phyloP scores from a whole-genome alignment of 1,284 basidiomycete genomes.

The Irpex rosettiformis region DNA sequence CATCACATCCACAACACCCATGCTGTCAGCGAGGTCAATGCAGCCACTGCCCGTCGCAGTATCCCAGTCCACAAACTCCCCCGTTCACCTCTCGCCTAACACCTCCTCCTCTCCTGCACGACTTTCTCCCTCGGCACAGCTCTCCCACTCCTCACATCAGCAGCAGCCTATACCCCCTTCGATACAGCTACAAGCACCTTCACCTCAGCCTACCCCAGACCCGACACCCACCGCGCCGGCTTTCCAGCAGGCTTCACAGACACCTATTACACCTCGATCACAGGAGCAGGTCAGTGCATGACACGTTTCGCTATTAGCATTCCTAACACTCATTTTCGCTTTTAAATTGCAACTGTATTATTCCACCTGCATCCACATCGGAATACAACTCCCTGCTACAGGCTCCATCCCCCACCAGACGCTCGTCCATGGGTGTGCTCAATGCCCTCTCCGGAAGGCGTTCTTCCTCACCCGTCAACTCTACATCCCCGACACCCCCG shows the following conservation, averaged over 20 bases:
- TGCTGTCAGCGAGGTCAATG: slow-evolving; percentile 45
- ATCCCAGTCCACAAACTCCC: slow-evolving; percentile 23
- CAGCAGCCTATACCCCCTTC: slow-evolving; percentile 10
- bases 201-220: slow-evolving; percentile 5
- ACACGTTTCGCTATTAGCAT: background rate
- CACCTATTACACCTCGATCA: slow-evolving; percentile 1
- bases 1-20: slow-evolving; percentile 19
- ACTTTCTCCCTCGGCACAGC: slow-evolving; percentile 5
- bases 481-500: slow-evolving; percentile 11
- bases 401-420: slow-evolving; percentile 24
- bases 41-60: slow-evolving; percentile 29
- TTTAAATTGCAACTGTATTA: background rate
- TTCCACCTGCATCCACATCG: slow-evolving; percentile 3
- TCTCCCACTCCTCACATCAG: background rate
- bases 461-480: slow-evolving; percentile 24
- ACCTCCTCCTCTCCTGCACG: slow-evolving; percentile 10
- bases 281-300: slow-evolving; percentile 27
- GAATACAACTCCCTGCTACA: background rate
- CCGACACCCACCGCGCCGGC: slow-evolving; percentile 1
- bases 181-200: slow-evolving; percentile 10
- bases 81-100: slow-evolving; percentile 12
- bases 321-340: background rate
- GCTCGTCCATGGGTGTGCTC: slow-evolving; percentile 24
- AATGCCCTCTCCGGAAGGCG: slow-evolving; percentile 23
- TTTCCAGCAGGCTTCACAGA: slow-evolving; percentile 1